Conservation (phyloP, 371 early-diverging fungal genomes). For the Parasitella parasitica region DNA sequence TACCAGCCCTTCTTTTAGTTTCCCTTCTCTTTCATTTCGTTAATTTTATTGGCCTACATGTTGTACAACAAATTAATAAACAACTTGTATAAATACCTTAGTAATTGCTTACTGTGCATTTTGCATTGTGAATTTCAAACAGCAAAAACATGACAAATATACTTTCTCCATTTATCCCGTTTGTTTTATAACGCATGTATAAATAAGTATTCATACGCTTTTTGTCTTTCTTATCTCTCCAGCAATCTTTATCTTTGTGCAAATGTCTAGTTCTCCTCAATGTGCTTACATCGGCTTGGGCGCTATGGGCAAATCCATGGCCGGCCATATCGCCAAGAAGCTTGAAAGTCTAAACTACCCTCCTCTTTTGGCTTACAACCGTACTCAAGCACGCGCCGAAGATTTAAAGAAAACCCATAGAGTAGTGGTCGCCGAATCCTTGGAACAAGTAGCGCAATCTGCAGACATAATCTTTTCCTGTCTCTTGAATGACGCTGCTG, state of each 20-base stretch:
- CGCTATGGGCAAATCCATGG: conserved; percentile 53
- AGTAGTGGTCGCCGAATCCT: conserved; percentile 25
- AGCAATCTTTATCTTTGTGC: background rate
- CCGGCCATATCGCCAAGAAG: conserved; percentile 35
- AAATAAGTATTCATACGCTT: background rate
- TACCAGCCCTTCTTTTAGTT: conserved; percentile 3
- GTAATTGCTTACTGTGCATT: background rate
- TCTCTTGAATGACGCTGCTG: conserved; percentile 50
- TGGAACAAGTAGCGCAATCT: conserved; percentile 28
- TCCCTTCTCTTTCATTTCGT: background rate
- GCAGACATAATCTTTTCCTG: conserved; percentile 54
- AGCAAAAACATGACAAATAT: background rate
- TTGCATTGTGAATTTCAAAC: background rate
- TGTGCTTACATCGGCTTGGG: conserved; percentile 60
- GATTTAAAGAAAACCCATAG: conserved; percentile 22
- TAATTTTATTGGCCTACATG: background rate
- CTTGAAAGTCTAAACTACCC: conserved; percentile 16
- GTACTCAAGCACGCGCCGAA: conserved; percentile 44
- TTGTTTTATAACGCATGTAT: no score
- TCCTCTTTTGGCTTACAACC: conserved; percentile 51
- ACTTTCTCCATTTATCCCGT: background rate
- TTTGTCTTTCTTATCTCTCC: background rate
- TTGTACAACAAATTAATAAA: conserved; percentile 1
- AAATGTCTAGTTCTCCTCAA: conserved; percentile 17
- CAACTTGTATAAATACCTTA: background rate